These are phyloP conservation scores for Apiotrichum brassicae DNA, from an alignment of 1,284 basidiomycete species.

Conservation along the genomic window DNA sequence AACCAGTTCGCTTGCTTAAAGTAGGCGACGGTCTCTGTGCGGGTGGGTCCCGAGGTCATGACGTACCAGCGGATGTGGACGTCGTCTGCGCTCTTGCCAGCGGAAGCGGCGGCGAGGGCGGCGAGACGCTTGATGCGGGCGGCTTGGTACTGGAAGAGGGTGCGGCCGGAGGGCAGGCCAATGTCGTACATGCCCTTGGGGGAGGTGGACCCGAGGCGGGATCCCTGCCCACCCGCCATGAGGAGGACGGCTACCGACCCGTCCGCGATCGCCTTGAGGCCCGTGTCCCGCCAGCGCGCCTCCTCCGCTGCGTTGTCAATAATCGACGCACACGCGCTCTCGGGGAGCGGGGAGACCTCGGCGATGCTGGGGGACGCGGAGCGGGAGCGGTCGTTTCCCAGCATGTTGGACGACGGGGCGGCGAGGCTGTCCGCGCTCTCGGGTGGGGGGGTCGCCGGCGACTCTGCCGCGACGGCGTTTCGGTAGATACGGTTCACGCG, in stretches of 20 bases:
- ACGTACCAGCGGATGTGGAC: conserved; percentile 88
- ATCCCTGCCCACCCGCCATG: conserved; percentile 98
- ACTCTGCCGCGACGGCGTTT: conserved; percentile 68
- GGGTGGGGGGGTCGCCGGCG: conserved; percentile 36
- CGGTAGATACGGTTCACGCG: conserved; percentile 85
- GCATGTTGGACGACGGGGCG: neutral
- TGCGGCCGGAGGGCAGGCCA: conserved; percentile 82
- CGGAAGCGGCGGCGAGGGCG: conserved; percentile 59
- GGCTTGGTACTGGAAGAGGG: conserved; percentile 94
- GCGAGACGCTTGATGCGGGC: conserved; percentile 84
- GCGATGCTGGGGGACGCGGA: conserved; percentile 28
- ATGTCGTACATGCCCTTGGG: conserved; percentile 99
- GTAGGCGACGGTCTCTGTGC: conserved; percentile 76
- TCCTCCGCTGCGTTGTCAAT: conserved; percentile 56
- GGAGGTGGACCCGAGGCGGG: conserved; percentile 79
- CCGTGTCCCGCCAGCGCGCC: conserved; percentile 63
- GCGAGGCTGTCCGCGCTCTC: conserved; percentile 4
- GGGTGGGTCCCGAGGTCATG: conserved; percentile 97
- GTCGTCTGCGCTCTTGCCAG: conserved; percentile 53
- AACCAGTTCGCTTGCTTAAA: conserved; percentile 76
- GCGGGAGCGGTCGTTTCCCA: conserved; percentile 25
- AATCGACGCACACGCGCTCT: conserved; percentile 61
- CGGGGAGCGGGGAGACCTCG: conserved; percentile 60
- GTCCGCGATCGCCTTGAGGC: conserved; percentile 71
- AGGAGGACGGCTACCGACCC: conserved; percentile 87